Evolutionary conservation across 2,329 filamentous ascomycete species (phyloP).

Genomic region (Penicillium sp.): DNA sequence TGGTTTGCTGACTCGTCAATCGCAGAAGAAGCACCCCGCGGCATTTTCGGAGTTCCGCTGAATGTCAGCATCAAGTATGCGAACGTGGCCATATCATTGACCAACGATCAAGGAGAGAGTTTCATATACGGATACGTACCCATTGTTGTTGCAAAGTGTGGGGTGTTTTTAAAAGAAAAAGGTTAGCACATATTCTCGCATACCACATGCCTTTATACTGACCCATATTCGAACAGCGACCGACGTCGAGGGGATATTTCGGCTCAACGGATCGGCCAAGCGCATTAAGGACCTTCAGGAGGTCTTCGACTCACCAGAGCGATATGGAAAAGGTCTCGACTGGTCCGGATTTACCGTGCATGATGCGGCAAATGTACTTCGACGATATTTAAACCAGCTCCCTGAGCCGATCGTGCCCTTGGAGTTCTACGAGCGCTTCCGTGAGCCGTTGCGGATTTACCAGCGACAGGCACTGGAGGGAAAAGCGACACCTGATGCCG

Average conservation of each 20-base stretch:
- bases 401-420: constrained; percentile 95
- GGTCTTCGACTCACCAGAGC: constrained; percentile 87
- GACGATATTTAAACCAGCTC: constrained; percentile 91
- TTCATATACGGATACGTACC: constrained; percentile 99
- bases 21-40: constrained; percentile 49
- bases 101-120: constrained; percentile 86
- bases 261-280: constrained; percentile 91
- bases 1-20: constrained; percentile 13
- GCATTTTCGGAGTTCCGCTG: constrained; percentile 92
- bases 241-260: constrained; percentile 92
- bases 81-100: constrained; percentile 94
- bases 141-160: constrained; percentile 97
- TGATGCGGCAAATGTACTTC: constrained; percentile 93
- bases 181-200: constrained; percentile 56
- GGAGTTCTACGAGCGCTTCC: constrained; percentile 86
- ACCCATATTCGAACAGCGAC: constrained; percentile 61
- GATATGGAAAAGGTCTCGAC: constrained; percentile 93
- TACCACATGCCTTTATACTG: constrained; percentile 16
- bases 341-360: constrained; percentile 98
- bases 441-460: constrained; percentile 71
- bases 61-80: constrained; percentile 95
- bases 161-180: constrained; percentile 96
- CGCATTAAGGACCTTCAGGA: constrained; percentile 94
- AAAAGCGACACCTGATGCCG: constrained; percentile 64
- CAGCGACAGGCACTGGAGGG: constrained; percentile 67